phyloP scores from a whole-genome alignment of 192 early-diverging fungal genomes.

The Lobosporangium transversale region DNA sequence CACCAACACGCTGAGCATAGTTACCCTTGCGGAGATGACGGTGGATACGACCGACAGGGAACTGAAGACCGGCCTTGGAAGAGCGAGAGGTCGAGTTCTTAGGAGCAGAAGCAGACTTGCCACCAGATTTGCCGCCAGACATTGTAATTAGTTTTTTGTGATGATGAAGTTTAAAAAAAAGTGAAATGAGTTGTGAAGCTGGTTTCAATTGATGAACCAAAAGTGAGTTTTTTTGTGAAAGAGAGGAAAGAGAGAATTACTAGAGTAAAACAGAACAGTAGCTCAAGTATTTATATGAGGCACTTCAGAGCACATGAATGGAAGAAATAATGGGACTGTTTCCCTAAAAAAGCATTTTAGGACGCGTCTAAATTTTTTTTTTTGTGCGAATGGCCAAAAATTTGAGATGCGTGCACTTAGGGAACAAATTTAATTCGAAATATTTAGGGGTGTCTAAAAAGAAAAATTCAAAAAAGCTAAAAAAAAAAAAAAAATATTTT shows the following conservation, averaged over 20 bases:
- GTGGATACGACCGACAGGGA: conserved; percentile 98
- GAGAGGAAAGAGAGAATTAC: neutral
- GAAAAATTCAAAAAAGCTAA: neutral
- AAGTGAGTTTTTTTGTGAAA: neutral
- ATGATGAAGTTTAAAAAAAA: conserved; percentile 5
- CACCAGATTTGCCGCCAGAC: conserved; percentile 80
- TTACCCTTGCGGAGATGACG: conserved; percentile 93
- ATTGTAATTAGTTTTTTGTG: conserved; percentile 62
- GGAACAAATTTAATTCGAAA: conserved; percentile 1
- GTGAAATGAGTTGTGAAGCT: conserved; percentile 5
- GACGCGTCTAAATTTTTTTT: conserved; percentile 3
- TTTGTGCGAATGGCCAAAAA: neutral
- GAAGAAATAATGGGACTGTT: no score
- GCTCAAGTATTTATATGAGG: conserved; percentile 18
- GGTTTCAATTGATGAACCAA: neutral
- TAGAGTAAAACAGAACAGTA: conserved; percentile 6
- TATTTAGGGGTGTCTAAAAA: no score
- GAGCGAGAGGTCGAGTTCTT: conserved; percentile 78
- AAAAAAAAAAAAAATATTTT: no score
- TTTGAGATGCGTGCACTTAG: conserved; percentile 5
- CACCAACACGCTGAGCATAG: conserved; percentile 93
- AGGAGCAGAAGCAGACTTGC: conserved; percentile 72
- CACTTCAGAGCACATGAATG: no score
- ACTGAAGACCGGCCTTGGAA: conserved; percentile 92
- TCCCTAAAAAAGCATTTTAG: no score